A percentile compares a stretch with the other conserved stretches of the same genome.
Conservation (phyloP, 306 rosid genomes). For the Citrullus colocynthis region DNA sequence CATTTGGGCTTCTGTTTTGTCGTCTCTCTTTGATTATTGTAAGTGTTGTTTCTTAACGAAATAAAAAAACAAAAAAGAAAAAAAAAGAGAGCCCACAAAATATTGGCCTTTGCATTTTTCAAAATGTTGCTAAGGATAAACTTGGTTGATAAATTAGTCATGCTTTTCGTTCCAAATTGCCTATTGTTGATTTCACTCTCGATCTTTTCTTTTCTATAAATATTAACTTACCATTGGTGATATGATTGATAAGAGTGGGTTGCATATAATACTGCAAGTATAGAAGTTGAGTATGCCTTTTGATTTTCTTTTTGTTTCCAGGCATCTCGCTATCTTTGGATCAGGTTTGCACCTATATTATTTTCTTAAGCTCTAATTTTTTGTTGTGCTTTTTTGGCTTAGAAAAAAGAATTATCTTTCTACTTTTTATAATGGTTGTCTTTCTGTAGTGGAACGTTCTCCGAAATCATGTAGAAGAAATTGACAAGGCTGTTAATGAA, state of each 20-base stretch:
- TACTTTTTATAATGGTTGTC: background rate
- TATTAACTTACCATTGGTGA: background rate
- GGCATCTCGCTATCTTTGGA: constrained; percentile 83
- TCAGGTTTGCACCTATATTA: constrained; percentile 38
- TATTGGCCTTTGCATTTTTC: too few species aligned
- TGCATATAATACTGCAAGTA: background rate
- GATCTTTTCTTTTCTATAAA: background rate
- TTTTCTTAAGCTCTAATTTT: background rate
- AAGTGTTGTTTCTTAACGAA: too few species aligned
- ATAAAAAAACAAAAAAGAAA: too few species aligned
- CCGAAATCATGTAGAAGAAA: constrained; percentile 51
- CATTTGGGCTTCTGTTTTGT: too few species aligned
- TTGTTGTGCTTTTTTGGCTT: background rate
- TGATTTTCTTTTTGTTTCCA: constrained; percentile 37
- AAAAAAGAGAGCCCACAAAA: too few species aligned
- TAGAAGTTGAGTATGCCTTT: background rate
- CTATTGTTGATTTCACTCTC: background rate
- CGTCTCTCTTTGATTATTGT: too few species aligned
- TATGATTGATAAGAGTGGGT: background rate
- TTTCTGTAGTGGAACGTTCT: constrained; percentile 77
- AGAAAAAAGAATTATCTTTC: background rate
- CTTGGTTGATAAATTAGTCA: background rate
- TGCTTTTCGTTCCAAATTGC: background rate
- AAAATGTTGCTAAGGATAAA: background rate
- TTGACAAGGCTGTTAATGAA: constrained; percentile 56